phyloP scores from a whole-genome alignment of 805 yeast species.

The Maudiozyma barnettii region DNA sequence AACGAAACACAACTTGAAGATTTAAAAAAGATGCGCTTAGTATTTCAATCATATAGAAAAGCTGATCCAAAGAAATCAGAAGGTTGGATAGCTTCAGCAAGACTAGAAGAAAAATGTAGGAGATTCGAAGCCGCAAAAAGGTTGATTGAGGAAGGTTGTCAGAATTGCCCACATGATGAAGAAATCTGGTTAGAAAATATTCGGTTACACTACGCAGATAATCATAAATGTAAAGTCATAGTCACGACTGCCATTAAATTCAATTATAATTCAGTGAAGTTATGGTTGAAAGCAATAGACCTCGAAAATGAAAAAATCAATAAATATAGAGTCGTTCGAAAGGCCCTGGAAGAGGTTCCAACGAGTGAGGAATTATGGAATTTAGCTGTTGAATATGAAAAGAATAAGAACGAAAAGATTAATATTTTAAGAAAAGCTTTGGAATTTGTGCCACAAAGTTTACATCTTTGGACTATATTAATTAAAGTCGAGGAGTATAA shows the following conservation, averaged over 20 bases:
- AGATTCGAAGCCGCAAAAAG: constrained; percentile 47
- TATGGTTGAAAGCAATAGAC: constrained; percentile 69
- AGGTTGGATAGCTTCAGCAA: constrained; percentile 82
- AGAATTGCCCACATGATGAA: constrained; percentile 52
- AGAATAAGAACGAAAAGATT: constrained; percentile 37
- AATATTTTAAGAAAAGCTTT: constrained; percentile 56
- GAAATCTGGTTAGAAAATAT: constrained; percentile 79
- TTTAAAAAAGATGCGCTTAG: constrained; percentile 44
- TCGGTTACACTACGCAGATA: constrained; percentile 42
- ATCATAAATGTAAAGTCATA: constrained; percentile 42
- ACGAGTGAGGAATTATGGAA: constrained; percentile 57
- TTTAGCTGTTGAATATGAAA: constrained; percentile 50
- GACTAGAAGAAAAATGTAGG: constrained; percentile 59
- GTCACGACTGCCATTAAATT: constrained; percentile 56
- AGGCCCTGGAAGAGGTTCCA: constrained; percentile 63
- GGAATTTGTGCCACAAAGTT: constrained; percentile 54
- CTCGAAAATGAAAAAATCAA: constrained; percentile 50
- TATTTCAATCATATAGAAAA: constrained; percentile 59
- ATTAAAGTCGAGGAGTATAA: constrained; percentile 35
- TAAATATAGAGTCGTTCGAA: constrained; percentile 51
- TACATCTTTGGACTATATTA: constrained; percentile 56
- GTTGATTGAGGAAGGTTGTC: constrained; percentile 68
- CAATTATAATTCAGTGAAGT: constrained; percentile 44
- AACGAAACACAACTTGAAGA: constrained; percentile 40
- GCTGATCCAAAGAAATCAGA: constrained; percentile 64